Evolutionary conservation across 805 yeast species (phyloP).

Genomic region (Grigorovia humatica): DNA sequence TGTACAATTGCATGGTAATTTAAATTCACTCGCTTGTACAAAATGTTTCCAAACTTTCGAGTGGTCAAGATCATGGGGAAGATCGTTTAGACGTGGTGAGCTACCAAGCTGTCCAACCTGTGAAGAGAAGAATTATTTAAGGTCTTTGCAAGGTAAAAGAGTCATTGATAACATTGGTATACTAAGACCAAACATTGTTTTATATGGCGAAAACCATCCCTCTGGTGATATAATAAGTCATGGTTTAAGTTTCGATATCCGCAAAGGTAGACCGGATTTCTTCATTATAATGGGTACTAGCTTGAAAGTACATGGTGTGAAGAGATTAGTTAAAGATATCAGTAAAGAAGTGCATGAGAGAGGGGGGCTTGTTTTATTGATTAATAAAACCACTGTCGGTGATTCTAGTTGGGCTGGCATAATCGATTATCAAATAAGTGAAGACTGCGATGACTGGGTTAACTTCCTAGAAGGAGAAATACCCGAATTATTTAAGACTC

Average conservation of each 20-base stretch:
- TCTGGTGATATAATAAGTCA: conserved; percentile 67
- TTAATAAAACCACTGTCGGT: conserved; percentile 60
- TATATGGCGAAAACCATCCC: conserved; percentile 93
- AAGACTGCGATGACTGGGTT: conserved; percentile 82
- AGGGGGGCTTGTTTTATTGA: conserved; percentile 67
- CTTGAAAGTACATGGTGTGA: conserved; percentile 82
- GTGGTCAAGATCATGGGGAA: conserved; percentile 51
- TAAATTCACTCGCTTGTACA: conserved; percentile 68
- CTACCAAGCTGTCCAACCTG: conserved; percentile 75
- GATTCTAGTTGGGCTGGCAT: conserved; percentile 55
- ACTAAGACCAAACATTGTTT: conserved; percentile 78
- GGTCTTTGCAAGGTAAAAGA: conserved; percentile 64
- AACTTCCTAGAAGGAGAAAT: conserved; percentile 39
- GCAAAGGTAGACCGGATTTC: conserved; percentile 55
- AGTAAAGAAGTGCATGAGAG: conserved; percentile 64
- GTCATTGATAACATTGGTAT: conserved; percentile 60
- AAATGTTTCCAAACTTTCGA: conserved; percentile 46
- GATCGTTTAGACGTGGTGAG: conserved; percentile 45
- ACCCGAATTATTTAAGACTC: conserved; percentile 55
- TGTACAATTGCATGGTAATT: conserved; percentile 85
- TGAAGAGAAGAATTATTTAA: conserved; percentile 40
- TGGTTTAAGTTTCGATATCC: conserved; percentile 56
- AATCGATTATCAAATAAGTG: conserved; percentile 68
- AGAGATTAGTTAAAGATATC: conserved; percentile 57
- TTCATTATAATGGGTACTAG: conserved; percentile 90